Base-by-base conservation (phyloP, 768 basidiomycete species). In the Lentinula edodes region DNA sequence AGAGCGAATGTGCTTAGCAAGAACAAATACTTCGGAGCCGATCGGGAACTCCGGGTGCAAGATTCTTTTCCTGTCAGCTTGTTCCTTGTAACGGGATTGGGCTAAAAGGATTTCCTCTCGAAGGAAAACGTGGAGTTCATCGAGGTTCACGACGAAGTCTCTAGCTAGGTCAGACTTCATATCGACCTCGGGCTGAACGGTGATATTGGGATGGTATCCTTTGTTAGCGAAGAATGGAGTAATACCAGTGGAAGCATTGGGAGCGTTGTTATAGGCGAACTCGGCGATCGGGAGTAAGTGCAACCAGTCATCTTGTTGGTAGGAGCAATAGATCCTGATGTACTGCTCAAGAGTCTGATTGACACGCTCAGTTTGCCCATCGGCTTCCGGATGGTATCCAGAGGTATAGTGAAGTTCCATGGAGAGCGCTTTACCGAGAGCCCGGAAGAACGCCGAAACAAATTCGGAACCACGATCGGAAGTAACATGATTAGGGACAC, bases 171-270 rank as follows among this genome's bases (percentile, higher is more conserved):
- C 48, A 36, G 62, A 66, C 12, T 65, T 48, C 20, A 66, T 51
- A 59, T 68, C 63, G 15, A 36, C 35, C 15, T 65, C 64, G 0
- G 63, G 67, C 32, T 66, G 55, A n/a, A 69, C 50, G 0, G 66
- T 28, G 23, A 69, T 41, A 9, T 61, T 59, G 0, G 70, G 70
- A 55, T 72, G 60, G 32, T 66, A 72, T 16, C 72, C 69, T 46
- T 70, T 66, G 60, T 72, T 71, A 1, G 68, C 63, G n/a, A 66
- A 71, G 64, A 73, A 72, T 0, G 68, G 71, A 34, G 70, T 64
- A n/a, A 67, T 52, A 2, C 66, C 61, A 28, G 70, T 73, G 4
- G 70, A 64, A 0, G 69, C 45, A 42, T 67, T 65, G 6, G 63
- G 58, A 23, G 68, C 45, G 45, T 70, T 69, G 61, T 73, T 73